Base-by-base conservation (phyloP, 2,329 filamentous ascomycete genomes). In the Monosporascus sp. region DNA sequence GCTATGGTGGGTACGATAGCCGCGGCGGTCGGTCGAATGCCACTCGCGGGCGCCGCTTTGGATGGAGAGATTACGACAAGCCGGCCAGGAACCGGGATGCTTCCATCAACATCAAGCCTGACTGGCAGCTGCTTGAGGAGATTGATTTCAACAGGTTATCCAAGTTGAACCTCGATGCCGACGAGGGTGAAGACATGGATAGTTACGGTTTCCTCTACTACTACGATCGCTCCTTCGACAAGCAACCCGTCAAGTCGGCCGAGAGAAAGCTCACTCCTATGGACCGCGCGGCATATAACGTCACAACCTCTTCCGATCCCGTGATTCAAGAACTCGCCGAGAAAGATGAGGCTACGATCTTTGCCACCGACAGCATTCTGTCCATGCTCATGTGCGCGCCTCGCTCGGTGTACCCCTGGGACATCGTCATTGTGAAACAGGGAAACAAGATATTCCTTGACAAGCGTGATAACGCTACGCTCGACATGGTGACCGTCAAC, bases 301-400 rank as follows among this genome's bases (percentile, higher is more conserved):
- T 97, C 69, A 96, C 93, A 53, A 97, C 94, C 11, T 95, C 93
- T 24, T 91, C 89, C 63, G 94, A 99, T 71, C 94, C 94, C 47
- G 84, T 99, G 65, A 96, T 99, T 70, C 93, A 97, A 77, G 93
- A 97, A 70, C 84, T 97, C 52, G 89, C 94, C 58, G 93, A 97
- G 65, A 95, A 92, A 79, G 86, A 96, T 68, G 92, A 97, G 76
- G 94, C 92, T 47, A 94, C 90, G 63, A 93, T 99, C 68, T 99
- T 97, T 69, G 91, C 94, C 59, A 97, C 94, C 45, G 92, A 97
- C 73, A 96, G 88, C 75, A 92, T 99, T 65, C 84, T 99, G 55
- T 97, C 93, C 61, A 97, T 97, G 91, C 87, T 99, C 66, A 99
- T 99, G 94, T 99, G 94, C 76, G 86, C 94, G 50, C 89, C 94